These are phyloP conservation scores for Prunus mume DNA, from an alignment of 306 rosid genomes.

Conservation along the genomic window DNA sequence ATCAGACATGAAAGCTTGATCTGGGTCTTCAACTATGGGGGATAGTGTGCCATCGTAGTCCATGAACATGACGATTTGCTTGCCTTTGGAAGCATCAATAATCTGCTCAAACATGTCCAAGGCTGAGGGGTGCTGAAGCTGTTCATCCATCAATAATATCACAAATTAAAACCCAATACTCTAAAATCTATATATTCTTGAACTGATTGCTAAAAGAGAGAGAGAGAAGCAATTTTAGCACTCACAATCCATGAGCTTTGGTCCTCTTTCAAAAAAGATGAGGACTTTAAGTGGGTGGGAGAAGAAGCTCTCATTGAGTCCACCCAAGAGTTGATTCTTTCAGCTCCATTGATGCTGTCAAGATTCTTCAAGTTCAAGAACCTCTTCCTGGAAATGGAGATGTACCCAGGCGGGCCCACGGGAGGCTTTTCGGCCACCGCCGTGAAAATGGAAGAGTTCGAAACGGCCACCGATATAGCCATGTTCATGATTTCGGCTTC, in stretches of 20 bases:
- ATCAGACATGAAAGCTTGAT: slow-evolving; percentile 78
- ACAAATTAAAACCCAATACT: neutral
- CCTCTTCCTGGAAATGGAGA: slow-evolving; percentile 57
- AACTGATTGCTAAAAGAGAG: no score
- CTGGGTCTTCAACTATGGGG: slow-evolving; percentile 87
- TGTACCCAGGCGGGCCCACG: slow-evolving; percentile 44
- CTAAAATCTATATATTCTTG: neutral
- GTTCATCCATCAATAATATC: neutral
- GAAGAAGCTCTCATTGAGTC: slow-evolving; percentile 96
- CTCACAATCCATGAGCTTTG: slow-evolving; percentile 74
- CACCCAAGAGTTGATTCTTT: slow-evolving; percentile 65
- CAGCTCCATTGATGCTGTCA: slow-evolving; percentile 63
- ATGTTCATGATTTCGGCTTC: slow-evolving; percentile 37
- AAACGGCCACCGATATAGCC: slow-evolving; percentile 30
- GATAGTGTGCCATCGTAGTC: slow-evolving; percentile 95
- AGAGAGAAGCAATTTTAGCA: no score
- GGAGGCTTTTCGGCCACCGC: slow-evolving; percentile 57
- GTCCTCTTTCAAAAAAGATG: slow-evolving; percentile 49
- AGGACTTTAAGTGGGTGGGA: slow-evolving; percentile 61
- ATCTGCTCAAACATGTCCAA: slow-evolving; percentile 78
- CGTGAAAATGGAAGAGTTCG: slow-evolving; percentile 38
- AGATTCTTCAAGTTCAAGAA: slow-evolving; percentile 48
- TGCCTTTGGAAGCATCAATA: slow-evolving; percentile 70
- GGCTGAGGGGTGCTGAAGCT: slow-evolving; percentile 85
- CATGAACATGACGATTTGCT: slow-evolving; percentile 78